Base-by-base conservation (phyloP, 768 basidiomycete genomes). In the Psilocybe cyanescens region DNA sequence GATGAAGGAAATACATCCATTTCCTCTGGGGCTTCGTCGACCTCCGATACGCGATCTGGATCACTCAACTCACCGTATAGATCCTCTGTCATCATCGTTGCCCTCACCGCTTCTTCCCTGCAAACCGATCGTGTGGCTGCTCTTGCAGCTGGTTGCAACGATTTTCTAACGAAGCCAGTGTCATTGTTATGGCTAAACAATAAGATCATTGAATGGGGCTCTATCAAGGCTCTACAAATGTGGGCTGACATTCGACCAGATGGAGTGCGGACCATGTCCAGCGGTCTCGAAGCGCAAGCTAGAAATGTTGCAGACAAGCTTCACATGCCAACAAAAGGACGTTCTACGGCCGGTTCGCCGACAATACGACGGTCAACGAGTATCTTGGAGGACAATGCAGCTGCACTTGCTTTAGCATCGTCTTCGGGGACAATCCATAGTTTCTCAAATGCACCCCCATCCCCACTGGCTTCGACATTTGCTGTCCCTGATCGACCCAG, bases 131-230 rank as follows among this genome's bases (percentile, higher is more conserved):
- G 97, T 79, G 94, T 98, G 50, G 90, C 90, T 17, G 97, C 97
- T n/a, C 88, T 99, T 41, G 96, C 94, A 4, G 97, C 97, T 1
- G 97, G 97, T 5, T 99, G 97, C 77, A 99, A 99, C 69, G 97
- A 99, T 74, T 99, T 99, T 77, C 75, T 99, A 52, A 99, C 96
- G 45, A 99, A 99, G 70, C 97, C 97, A 0, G 97, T 99, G 31
- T 94, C 93, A 6, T 80, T 97, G 30, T 82, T 90, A 48, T 99
- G 97, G 97, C 80, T 99, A 55, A 95, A 98, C 72, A 93, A 89
- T 79, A 99, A 99, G 80, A 96, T 99, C 71, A 93, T 97, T 62
- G 97, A 99, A 74, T 99, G 97, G 97, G 97, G 97, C 0, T 97
- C 94, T 3, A 99, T 99, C 77, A 95, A 95, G 72, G 92, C 92